Evolutionary conservation across 2,329 filamentous ascomycete species (phyloP), one percentile per base, ranked within the genome.

Genomic region (Neoarthrinium moseri): DNA sequence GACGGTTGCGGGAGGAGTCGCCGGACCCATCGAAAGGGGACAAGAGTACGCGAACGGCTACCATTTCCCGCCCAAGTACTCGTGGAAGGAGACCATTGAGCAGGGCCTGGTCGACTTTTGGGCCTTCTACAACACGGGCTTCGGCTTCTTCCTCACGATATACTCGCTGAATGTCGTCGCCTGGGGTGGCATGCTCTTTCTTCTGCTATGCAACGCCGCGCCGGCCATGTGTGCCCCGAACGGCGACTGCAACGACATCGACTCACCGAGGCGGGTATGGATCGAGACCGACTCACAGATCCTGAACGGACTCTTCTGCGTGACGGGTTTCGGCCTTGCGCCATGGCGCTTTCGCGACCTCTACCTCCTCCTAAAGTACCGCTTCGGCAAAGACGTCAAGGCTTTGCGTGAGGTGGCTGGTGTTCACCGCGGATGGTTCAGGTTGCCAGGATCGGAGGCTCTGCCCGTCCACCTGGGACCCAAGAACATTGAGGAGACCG

Each of bases 131-230:
- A 70, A 79, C 29, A 95, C 89, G 0, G 86, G 86, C 0, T 66
- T 87, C 45, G 89, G 90, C 3, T 90, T 94, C 61, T 70, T 89
- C 44, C 80, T 92, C 32, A 87, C 84, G 2, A 64, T 95, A 5
- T 95, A 95, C 65, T 83, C 86, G 11, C 76, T 94, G 47, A 91
- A 92, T 52, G 79, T 95, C 17, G 81, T 95, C 8, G 91, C 87
- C 1, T 95, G 90, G 90, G 90, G 90, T 42, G 89, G 87, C 47
- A 95, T 95, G 90, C 75, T 95, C 26, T 95, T 95, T 67, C 72
- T 95, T 15, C 73, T 96, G 2, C 80, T 95, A 21, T 87, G 84
- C 71, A 89, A 90, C 57, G 89, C 78, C 46, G 72, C 81, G 3
- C 84, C 85, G 6, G 81, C 81, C 49, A 90, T 90, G 87, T 90